These are phyloP conservation scores for Aphanomyces astaci DNA, from an alignment of 352 stramenopile species.

Conservation along the genomic window DNA sequence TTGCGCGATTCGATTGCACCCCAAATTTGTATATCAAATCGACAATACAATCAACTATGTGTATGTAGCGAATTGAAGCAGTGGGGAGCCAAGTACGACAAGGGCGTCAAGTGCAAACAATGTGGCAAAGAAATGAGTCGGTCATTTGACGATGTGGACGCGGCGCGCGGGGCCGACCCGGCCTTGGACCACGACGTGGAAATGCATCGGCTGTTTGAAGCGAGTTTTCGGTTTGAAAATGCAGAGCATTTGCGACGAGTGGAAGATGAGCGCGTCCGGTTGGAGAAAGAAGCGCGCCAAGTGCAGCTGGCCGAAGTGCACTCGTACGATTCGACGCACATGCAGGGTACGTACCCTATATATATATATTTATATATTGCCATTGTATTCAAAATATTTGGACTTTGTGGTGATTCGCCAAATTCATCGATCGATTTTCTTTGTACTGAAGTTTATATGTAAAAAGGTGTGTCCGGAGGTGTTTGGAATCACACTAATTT, in stretches of 20 bases:
- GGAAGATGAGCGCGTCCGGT: constrained; percentile 48
- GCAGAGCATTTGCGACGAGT: constrained; percentile 37
- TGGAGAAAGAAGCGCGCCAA: constrained; percentile 61
- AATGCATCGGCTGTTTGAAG: constrained; percentile 40
- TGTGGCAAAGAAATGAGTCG: constrained; percentile 63
- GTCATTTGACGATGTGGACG: constrained; percentile 45
- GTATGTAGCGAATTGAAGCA: constrained; percentile 53
- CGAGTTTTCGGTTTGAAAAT: constrained; percentile 35
- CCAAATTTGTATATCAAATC: too few species aligned
- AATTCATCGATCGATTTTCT: too few species aligned
- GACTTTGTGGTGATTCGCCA: too few species aligned
- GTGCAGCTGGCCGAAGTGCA: constrained; percentile 43
- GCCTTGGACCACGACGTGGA: constrained; percentile 45
- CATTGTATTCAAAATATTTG: too few species aligned
- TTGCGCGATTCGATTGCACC: too few species aligned
- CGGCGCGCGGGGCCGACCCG: constrained; percentile 37
- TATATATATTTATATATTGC: too few species aligned
- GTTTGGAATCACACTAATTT: too few species aligned
- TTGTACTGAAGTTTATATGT: too few species aligned
- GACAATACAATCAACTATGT: constrained; percentile 43
- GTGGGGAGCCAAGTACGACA: constrained; percentile 57
- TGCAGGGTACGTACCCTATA: constrained; percentile 28
- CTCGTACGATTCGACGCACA: constrained; percentile 51
- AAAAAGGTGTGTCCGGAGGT: too few species aligned
- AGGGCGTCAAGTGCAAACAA: constrained; percentile 46